Evolutionary conservation across 495 filamentous ascomycete species (phyloP).

Genomic region (Lichina pygmaea): DNA sequence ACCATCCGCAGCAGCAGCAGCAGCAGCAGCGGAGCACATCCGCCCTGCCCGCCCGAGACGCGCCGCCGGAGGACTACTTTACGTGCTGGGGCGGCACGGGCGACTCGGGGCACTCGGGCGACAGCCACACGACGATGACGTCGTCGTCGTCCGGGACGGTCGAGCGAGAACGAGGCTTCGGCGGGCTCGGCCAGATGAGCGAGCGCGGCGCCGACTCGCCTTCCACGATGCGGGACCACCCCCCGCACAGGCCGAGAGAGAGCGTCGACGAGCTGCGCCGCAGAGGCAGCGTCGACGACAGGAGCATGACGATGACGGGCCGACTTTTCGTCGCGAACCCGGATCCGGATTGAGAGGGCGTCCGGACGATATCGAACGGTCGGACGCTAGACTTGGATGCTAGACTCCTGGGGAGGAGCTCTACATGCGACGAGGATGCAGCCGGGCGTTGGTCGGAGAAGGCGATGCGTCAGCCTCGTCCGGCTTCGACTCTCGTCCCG

Average conservation of each 20-base stretch:
- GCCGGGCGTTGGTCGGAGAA: too few relatives aligned
- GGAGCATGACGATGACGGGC: slow-evolving; percentile 51
- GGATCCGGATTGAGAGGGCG: slow-evolving; percentile 23
- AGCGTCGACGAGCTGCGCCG: slow-evolving; percentile 51
- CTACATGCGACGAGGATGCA: too few relatives aligned
- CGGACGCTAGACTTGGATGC: too few relatives aligned
- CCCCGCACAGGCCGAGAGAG: slow-evolving; percentile 27
- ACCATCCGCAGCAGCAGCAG: not conserved
- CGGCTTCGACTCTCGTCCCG: too few relatives aligned
- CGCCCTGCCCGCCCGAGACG: too few relatives aligned
- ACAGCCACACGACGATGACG: slow-evolving; percentile 8
- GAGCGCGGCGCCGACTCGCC: slow-evolving; percentile 14
- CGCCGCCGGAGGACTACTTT: too few relatives aligned
- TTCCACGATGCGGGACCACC: slow-evolving; percentile 18
- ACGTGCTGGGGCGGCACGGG: too few relatives aligned
- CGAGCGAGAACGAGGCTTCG: slow-evolving; percentile 26
- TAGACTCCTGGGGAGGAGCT: too few relatives aligned
- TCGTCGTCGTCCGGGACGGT: slow-evolving; percentile 15
- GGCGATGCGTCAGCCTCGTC: too few relatives aligned
- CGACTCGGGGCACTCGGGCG: slow-evolving; percentile 1
- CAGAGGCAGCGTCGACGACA: slow-evolving; percentile 82
- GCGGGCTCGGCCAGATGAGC: slow-evolving; percentile 24
- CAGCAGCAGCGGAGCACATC: not conserved
- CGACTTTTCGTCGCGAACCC: slow-evolving; percentile 89
- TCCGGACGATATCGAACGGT: too few relatives aligned